Evolutionary conservation across 2,329 filamentous ascomycete species (phyloP).

Genomic region (Pseudogymnoascus pannorum): DNA sequence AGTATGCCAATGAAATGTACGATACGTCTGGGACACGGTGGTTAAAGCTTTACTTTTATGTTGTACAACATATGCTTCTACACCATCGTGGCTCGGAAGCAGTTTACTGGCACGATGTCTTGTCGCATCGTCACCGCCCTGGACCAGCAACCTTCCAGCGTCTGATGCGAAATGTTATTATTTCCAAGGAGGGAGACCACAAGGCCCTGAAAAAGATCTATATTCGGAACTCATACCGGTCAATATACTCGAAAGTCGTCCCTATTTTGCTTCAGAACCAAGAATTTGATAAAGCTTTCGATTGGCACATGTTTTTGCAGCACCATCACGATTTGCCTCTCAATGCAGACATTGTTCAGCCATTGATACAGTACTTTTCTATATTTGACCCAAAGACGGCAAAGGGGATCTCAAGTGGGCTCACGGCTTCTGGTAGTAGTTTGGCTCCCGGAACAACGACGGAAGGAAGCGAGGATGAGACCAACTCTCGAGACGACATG

Average conservation of each 20-base stretch:
- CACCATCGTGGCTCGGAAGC: constrained; percentile 16
- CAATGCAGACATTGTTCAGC: constrained; percentile 31
- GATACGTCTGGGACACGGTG: constrained; percentile 30
- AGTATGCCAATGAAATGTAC: constrained; percentile 36
- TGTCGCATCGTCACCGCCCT: constrained; percentile 22
- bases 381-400: constrained; percentile 26
- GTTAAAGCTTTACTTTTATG: constrained; percentile 34
- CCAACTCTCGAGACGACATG: constrained; percentile 20
- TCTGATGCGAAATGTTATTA: constrained; percentile 26
- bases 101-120: constrained; percentile 24
- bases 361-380: constrained; percentile 34
- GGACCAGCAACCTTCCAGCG: constrained; percentile 32
- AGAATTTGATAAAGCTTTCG: constrained; percentile 32
- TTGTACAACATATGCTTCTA: constrained; percentile 36
- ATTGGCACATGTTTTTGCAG: constrained; percentile 40
- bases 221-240: constrained; percentile 28
- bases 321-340: constrained; percentile 35
- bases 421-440: constrained; percentile 22
- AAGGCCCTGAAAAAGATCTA: constrained; percentile 37
- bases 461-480: constrained; percentile 13
- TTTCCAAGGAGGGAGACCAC: constrained; percentile 22
- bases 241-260: constrained; percentile 38
- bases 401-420: constrained; percentile 19
- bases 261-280: constrained; percentile 32
- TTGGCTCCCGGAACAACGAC: constrained; percentile 15